Percentiles rank a stretch among this genome's conserved stretches.
Evolutionary conservation across 179 eudicot species (phyloP).

Genomic region (Patellifolia procumbens): DNA sequence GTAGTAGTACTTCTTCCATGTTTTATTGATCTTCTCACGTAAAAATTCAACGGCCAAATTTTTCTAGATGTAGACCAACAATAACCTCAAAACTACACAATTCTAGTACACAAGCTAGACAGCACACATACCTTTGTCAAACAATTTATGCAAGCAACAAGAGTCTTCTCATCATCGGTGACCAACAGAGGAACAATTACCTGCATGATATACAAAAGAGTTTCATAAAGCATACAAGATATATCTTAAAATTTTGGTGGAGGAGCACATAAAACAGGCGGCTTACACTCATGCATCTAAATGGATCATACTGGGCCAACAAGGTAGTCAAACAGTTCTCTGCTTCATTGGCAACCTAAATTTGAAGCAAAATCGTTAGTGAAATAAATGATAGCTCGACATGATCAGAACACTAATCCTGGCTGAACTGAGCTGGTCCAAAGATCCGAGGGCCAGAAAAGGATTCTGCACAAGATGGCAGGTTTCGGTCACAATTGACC

Average conservation of each 20-base stretch:
- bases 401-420: not conserved
- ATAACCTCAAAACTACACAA: no score
- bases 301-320: constrained; percentile 87
- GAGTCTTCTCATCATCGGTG: constrained; percentile 93
- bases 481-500: not conserved
- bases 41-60: no score
- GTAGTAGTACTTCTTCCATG: no score
- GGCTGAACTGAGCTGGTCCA: not conserved
- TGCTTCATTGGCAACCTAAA: constrained; percentile 86
- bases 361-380: constrained; percentile 2
- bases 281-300: constrained; percentile 87
- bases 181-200: constrained; percentile 84
- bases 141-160: constrained; percentile 84
- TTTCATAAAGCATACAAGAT: not conserved
- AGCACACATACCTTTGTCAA: constrained; percentile 74
- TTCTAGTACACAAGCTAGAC: constrained; percentile 6
- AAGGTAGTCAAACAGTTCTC: constrained; percentile 79
- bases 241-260: not conserved
- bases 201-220: constrained; percentile 53
- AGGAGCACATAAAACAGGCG: not conserved
- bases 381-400: not conserved
- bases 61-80: no score
- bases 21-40: no score
- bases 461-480: not conserved
- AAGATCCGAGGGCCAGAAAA: not conserved